These are phyloP conservation scores for Cyberlindnera suaveolens DNA, from an alignment of 805 yeast genomes.

Conservation along the genomic window DNA sequence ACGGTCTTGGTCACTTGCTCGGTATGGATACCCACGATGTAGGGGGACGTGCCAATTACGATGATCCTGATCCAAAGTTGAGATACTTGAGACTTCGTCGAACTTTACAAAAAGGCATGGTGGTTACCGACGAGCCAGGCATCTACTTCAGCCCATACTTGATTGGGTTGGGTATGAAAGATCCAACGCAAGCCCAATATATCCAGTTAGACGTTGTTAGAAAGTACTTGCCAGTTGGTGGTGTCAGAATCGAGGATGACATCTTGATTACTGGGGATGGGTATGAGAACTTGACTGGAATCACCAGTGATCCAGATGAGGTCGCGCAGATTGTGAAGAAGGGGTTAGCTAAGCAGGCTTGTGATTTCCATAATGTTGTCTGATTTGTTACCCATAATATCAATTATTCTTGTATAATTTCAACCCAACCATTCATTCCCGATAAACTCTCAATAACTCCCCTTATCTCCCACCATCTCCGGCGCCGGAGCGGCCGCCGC, in stretches of 20 bases:
- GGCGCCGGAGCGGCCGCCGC: too few relatives aligned
- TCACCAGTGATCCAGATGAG: slow-evolving; percentile 83
- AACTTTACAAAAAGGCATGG: slow-evolving; percentile 66
- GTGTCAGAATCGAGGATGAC: slow-evolving; percentile 95
- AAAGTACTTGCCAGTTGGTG: slow-evolving; percentile 86
- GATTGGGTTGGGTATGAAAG: slow-evolving; percentile 55
- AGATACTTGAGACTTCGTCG: slow-evolving; percentile 79
- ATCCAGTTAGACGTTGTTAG: slow-evolving; percentile 63
- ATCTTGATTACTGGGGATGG: slow-evolving; percentile 73
- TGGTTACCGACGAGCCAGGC: slow-evolving; percentile 93
- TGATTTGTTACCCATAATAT: too few relatives aligned
- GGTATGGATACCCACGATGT: slow-evolving; percentile 98
- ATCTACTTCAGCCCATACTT: slow-evolving; percentile 82
- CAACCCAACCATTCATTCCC: too few relatives aligned
- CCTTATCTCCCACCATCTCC: too few relatives aligned
- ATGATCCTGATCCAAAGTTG: slow-evolving; percentile 74
- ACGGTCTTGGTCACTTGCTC: slow-evolving; percentile 88
- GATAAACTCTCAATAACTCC: too few relatives aligned
- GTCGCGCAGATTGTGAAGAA: slow-evolving; percentile 67
- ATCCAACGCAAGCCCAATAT: slow-evolving; percentile 27
- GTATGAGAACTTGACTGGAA: slow-evolving; percentile 70
- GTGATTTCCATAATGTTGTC: slow-evolving; percentile 48
- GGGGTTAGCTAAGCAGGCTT: slow-evolving; percentile 58
- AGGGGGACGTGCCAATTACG: slow-evolving; percentile 82
- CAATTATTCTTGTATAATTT: too few relatives aligned